A percentile compares a stretch with the other conserved stretches of the same genome.
Conservation (phyloP, 352 stramenopile species). For the Phytophthora aleatoria region DNA sequence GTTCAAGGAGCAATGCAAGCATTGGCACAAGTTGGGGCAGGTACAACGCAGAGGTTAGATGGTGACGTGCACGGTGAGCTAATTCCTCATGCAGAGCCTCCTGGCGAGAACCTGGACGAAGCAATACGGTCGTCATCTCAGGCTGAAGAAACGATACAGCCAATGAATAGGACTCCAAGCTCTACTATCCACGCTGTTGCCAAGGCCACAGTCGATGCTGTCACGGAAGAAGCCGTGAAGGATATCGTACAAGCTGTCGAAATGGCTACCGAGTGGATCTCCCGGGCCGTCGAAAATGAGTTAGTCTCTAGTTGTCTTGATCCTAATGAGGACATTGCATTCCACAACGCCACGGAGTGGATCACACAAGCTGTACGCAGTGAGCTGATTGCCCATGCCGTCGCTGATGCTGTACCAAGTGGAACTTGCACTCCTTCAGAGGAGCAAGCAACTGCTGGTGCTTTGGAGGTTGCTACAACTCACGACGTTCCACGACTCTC, state of each 20-base stretch:
- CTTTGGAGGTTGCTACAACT: neutral
- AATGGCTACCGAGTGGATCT: constrained; percentile 9
- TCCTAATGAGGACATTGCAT: constrained; percentile 3
- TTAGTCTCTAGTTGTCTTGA: constrained; percentile 10
- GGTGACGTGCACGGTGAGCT: too few relatives aligned
- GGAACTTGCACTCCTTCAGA: neutral
- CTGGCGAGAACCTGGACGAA: neutral
- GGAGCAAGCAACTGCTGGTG: neutral
- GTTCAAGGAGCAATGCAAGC: too few relatives aligned
- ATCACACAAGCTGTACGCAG: constrained; percentile 9
- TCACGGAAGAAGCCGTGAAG: constrained; percentile 17
- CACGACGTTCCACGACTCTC: too few relatives aligned
- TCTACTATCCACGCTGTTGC: constrained; percentile 23
- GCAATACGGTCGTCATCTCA: neutral
- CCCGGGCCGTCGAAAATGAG: constrained; percentile 13
- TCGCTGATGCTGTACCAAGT: neutral
- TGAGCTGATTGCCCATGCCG: constrained; percentile 10
- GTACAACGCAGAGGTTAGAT: too few relatives aligned
- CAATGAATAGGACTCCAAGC: constrained; percentile 1
- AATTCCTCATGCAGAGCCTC: too few relatives aligned
- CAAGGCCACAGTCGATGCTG: constrained; percentile 18
- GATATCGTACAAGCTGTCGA: constrained; percentile 15
- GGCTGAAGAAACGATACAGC: neutral
- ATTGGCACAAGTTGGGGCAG: too few relatives aligned
- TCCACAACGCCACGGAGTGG: constrained; percentile 1